Evolutionary conservation across 2,329 filamentous ascomycete genomes (phyloP).

Genomic region (Cordyceps fumosorosea): DNA sequence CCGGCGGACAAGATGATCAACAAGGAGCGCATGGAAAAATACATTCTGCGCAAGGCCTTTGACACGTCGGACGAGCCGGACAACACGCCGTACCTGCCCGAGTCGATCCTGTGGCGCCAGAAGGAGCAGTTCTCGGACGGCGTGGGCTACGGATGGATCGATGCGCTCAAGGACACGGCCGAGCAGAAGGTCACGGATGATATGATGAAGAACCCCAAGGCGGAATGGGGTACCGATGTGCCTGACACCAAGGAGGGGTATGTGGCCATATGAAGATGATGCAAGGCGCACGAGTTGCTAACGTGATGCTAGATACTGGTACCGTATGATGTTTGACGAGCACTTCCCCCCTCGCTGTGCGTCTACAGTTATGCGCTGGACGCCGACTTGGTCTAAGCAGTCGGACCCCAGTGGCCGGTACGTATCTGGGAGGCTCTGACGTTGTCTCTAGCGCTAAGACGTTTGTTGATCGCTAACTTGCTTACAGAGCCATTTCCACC

Average conservation of each 20-base stretch:
- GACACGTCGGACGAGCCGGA: slow-evolving; percentile 84
- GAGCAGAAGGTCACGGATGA: slow-evolving; percentile 87
- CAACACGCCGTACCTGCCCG: slow-evolving; percentile 80
- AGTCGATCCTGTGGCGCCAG: slow-evolving; percentile 94
- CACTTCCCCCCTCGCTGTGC: slow-evolving; percentile 92
- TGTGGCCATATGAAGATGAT: slow-evolving; percentile 26
- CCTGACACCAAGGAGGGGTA: slow-evolving; percentile 96
- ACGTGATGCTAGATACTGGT: slow-evolving; percentile 68
- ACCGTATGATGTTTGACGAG: slow-evolving; percentile 97
- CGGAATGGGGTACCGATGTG: slow-evolving; percentile 88
- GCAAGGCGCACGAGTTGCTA: slow-evolving; percentile 17
- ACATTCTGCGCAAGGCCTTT: slow-evolving; percentile 96
- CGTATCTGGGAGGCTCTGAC: slow-evolving; percentile 20
- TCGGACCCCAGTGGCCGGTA: slow-evolving; percentile 89
- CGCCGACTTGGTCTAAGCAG: slow-evolving; percentile 95
- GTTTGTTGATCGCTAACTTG: slow-evolving; percentile 8
- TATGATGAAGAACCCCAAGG: slow-evolving; percentile 97
- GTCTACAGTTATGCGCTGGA: slow-evolving; percentile 91
- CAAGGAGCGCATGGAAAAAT: slow-evolving; percentile 86
- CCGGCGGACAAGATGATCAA: slow-evolving; percentile 95
- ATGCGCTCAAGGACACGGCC: slow-evolving; percentile 90
- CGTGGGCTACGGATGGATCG: slow-evolving; percentile 98
- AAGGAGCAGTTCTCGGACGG: slow-evolving; percentile 99
- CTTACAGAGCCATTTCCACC: slow-evolving; percentile 62
- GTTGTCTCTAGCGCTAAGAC: not conserved